A percentile compares a stretch with the other conserved stretches of the same genome.
Evolutionary conservation across 164 flowering plant species (phyloP).

Genomic region (Sedum album): DNA sequence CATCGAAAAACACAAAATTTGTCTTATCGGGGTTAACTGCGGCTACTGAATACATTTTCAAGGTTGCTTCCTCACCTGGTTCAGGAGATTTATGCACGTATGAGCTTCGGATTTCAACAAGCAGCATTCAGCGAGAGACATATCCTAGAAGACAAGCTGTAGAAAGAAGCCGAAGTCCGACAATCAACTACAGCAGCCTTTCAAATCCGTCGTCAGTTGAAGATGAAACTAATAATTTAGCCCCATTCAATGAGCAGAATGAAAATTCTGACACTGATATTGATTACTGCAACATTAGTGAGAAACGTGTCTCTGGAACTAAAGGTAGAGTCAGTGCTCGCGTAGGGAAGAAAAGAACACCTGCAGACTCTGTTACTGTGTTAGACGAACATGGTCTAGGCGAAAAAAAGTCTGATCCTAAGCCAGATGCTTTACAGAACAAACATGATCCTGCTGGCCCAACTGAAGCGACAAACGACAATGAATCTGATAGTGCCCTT

Average conservation of each 20-base stretch:
- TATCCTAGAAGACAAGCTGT: conserved; percentile 17
- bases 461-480: conserved; percentile 30
- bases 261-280: conserved; percentile 25
- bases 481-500: conserved; percentile 28
- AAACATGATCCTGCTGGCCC: conserved; percentile 22
- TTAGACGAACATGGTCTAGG: background rate
- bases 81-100: conserved; percentile 33
- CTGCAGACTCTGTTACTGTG: conserved; percentile 27
- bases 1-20: conserved; percentile 40
- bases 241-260: conserved; percentile 25
- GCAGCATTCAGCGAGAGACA: conserved; percentile 14
- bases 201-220: conserved; percentile 93
- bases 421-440: conserved; percentile 25
- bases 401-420: background rate
- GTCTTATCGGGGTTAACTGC: conserved; percentile 47
- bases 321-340: conserved; percentile 13
- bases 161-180: conserved; percentile 58
- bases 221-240: conserved; percentile 60
- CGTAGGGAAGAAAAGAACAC: conserved; percentile 20
- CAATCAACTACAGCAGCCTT: conserved; percentile 64
- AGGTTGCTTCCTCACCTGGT: conserved; percentile 35
- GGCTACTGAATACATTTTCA: conserved; percentile 56
- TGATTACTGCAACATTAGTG: conserved; percentile 12
- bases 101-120: conserved; percentile 41
- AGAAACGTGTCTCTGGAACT: conserved; percentile 13